Conservation (phyloP, 148 eudicot genomes). For the Fagopyrum tataricum region DNA sequence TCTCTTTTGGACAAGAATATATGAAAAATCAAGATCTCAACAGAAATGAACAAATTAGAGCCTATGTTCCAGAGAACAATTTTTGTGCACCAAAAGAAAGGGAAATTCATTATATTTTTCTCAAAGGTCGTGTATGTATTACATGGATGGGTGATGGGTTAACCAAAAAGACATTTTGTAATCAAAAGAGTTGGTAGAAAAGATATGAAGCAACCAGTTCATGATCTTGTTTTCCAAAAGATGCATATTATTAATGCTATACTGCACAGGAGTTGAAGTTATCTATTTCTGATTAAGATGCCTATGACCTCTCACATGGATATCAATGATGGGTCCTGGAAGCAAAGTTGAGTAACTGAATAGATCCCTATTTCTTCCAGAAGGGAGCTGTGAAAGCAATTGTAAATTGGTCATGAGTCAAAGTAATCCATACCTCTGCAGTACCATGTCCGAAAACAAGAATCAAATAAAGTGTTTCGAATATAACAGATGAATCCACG, state of each 20-base stretch:
- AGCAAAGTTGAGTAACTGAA: background rate
- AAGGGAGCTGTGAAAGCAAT: background rate
- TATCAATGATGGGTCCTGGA: background rate
- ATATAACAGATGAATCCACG: slow-evolving; percentile 89
- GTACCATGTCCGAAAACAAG: slow-evolving; percentile 89
- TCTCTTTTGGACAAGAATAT: background rate
- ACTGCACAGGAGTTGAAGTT: background rate
- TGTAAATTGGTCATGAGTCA: background rate
- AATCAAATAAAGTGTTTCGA: slow-evolving; percentile 85
- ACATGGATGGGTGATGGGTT: background rate
- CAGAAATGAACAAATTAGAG: background rate
- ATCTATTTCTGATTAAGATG: background rate
- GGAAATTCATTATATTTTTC: background rate
- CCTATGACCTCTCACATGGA: background rate
- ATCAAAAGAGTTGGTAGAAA: background rate
- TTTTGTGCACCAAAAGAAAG: background rate
- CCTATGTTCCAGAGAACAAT: background rate
- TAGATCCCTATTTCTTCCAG: background rate
- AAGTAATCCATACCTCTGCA: slow-evolving; percentile 60
- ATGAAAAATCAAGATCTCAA: background rate
- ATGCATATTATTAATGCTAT: background rate
- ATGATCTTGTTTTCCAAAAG: background rate
- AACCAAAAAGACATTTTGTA: background rate
- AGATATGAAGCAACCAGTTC: background rate
- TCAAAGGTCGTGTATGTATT: background rate